Evolutionary conservation across 176 grass and related monocot genomes (phyloP), one percentile per base, ranked within the genome.

Genomic region (Pharus latifolius): DNA sequence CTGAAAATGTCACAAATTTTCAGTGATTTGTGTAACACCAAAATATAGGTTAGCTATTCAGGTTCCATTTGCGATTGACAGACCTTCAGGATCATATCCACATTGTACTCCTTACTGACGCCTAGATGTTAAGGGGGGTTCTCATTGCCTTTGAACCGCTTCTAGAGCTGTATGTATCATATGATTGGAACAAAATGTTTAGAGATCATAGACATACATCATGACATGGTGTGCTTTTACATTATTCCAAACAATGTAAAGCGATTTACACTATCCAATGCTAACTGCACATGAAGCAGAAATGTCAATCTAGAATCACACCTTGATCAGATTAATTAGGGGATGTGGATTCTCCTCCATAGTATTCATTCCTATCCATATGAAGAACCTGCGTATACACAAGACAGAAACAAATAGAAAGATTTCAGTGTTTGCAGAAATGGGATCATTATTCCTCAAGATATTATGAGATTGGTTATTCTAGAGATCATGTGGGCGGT

Each of bases 51-150:
- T 12, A 63, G 1, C 8, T 30, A 27, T 10, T 31, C 48, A 57
- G 28, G 34, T 19, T 9, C 16, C 18, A 58, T n/a, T n/a, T n/a
- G n/a, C n/a, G n/a, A n/a, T n/a, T n/a, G n/a, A 65, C 59, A 22
- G 33, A 98, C 95, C 87, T 99, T 94, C 44, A 90, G 90, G 24
- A 99, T 67, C 95, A 99, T 99, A 27, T 99, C 95, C 13, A 99
- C 95, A 76, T 99, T 99, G 84, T 99, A 99, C n/a, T 94, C 87
- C 64, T 88, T 94, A 82, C 81, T 99, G 56, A 74, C 0, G 20
- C 95, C 90, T 20, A 91, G 69, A 86, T 80, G 81, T 33, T 94
- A 81, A 24, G 87, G 84, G 30, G 90, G 60, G 43, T 6, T 86
- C 17, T 91, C 84, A 2, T 70, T 81, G 61, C 84, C 87, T 75